Base-by-base conservation (phyloP, 148 eudicot genomes). In the Salicornia ramosissima region DNA sequence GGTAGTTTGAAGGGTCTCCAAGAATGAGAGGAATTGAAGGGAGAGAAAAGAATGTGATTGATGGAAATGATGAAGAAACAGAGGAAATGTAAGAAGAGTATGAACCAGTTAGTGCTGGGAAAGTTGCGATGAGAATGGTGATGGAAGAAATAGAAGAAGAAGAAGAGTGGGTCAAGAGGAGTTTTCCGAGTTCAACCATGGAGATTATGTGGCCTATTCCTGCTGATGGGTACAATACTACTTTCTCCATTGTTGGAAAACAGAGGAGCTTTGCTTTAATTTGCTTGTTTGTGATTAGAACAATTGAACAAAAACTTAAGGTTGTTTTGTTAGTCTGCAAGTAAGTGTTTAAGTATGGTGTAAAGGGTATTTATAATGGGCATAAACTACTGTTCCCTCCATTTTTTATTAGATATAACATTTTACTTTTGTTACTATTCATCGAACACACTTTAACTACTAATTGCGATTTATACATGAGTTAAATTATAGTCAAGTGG, bases 151-250 rank as follows among this genome's bases (percentile, higher is more conserved):
- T 61, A n/a, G n/a, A n/a, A n/a, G n/a, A n/a, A 6, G 79, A 80
- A 6, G 73, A 77, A 39, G 75, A 67, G 63, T 71, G 87, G 54
- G 47, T 22, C 26, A 57, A 68, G 26, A 79, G 70, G 3, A 75
- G 72, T 34, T 84, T 88, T 0, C 77, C 93, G 1, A 88, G 86
- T 73, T 88, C 86, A 33, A 86, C 88, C 88, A 86, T 82, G 62
- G 93, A 75, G 25, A 86, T 75, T 9, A 86, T 67, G 42, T 88
- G 90, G 60, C 92, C 86, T 12, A 86, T 82, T 2, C 79, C 86
- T 53, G 88, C 85, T 31, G 86, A 68, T 7, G 92, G 87, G 69
- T 83, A 88, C 1, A 88, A 14, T 14, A 75, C 73, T 22, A 72
- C 19, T 4, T 3, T 45, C 18, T 66, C 74, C 70, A 74, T 74